These are phyloP conservation scores for Blastocystis sp. DNA, from an alignment of 352 stramenopile species.

Conservation along the genomic window DNA sequence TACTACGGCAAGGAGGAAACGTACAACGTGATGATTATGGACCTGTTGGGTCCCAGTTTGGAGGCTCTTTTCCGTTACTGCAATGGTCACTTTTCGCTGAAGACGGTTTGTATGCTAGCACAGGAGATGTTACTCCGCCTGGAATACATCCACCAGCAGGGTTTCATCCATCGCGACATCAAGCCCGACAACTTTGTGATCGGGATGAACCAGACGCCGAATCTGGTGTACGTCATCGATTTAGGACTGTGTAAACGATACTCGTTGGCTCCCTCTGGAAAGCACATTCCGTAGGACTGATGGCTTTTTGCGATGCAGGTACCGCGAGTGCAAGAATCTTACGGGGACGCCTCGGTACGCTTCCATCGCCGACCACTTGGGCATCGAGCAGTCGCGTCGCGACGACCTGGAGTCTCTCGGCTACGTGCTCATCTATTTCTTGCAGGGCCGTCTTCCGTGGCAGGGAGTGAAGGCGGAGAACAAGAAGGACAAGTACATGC, in stretches of 20 bases:
- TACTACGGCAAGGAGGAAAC: constrained; percentile 89
- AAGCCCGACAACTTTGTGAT: constrained; percentile 91
- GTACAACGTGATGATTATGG: constrained; percentile 99
- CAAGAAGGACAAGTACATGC: constrained; percentile 88
- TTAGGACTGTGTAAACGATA: constrained; percentile 85
- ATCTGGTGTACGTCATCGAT: constrained; percentile 86
- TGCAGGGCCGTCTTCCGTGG: constrained; percentile 78
- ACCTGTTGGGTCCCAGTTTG: constrained; percentile 88
- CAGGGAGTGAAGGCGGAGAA: constrained; percentile 84
- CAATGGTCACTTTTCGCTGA: constrained; percentile 74
- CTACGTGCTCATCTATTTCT: constrained; percentile 86
- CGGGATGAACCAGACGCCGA: constrained; percentile 73
- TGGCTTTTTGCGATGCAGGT: constrained; percentile 57
- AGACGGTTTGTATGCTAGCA: constrained; percentile 83
- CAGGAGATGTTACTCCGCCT: constrained; percentile 78
- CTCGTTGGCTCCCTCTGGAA: constrained; percentile 75
- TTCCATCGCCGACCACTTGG: constrained; percentile 84
- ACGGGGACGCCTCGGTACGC: constrained; percentile 83
- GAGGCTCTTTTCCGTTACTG: constrained; percentile 87
- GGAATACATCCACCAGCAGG: constrained; percentile 85
- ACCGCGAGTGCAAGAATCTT: constrained; percentile 83
- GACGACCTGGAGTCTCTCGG: constrained; percentile 84
- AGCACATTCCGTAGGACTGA: constrained; percentile 74
- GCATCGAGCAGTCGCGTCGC: constrained; percentile 79
- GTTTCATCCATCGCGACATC: constrained; percentile 85